Conservation (phyloP, 2,329 filamentous ascomycete species). For the Hypoxylon sp. region DNA sequence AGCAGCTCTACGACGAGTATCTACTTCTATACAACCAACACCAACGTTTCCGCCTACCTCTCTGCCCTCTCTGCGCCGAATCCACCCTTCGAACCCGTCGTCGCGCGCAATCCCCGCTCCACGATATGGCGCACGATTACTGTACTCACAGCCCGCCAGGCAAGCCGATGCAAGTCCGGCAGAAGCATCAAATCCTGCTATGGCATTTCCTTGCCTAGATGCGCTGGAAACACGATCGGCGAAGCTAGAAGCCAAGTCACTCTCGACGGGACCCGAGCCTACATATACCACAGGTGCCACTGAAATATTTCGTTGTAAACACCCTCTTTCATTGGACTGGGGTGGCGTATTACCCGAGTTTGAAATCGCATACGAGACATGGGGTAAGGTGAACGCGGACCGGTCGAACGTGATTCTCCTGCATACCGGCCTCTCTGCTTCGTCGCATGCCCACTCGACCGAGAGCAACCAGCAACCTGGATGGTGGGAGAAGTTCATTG, state of each 20-base stretch:
- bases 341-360: conserved; percentile 91
- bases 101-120: conserved; percentile 5
- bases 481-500: conserved; percentile 99
- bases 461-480: conserved; percentile 85
- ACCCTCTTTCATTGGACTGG: conserved; percentile 90
- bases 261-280: conserved; percentile 86
- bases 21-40: conserved; percentile 34
- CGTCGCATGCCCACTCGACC: conserved; percentile 96
- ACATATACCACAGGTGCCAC: conserved; percentile 94
- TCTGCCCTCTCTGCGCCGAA: conserved; percentile 21
- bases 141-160: conserved; percentile 46
- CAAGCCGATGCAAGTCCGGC: conserved; percentile 42
- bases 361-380: conserved; percentile 91
- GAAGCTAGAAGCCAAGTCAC: conserved; percentile 74
- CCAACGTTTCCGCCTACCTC: conserved; percentile 11
- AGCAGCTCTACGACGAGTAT: conserved; percentile 44
- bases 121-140: conserved; percentile 34
- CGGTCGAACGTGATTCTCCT: conserved; percentile 90
- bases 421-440: conserved; percentile 95
- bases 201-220: conserved; percentile 91
- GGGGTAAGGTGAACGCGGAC: conserved; percentile 83
- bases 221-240: conserved; percentile 83
- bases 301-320: conserved; percentile 76
- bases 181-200: conserved; percentile 80
- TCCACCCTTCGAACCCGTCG: conserved; percentile 17